Evolutionary conservation across 2,329 filamentous ascomycete genomes (phyloP).

Genomic region (Neurospora sp.): DNA sequence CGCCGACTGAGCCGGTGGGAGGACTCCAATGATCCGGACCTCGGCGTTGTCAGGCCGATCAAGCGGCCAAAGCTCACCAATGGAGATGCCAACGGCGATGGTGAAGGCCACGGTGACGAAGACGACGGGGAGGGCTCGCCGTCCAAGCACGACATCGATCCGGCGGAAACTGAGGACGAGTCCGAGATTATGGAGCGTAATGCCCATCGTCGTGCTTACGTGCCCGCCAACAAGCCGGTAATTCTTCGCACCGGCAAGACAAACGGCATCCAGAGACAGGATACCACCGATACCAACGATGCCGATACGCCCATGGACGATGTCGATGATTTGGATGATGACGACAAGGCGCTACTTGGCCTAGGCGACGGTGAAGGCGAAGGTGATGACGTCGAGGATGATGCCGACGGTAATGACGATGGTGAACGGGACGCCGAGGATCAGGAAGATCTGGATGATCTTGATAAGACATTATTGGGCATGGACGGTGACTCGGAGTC

Average conservation of each 20-base stretch:
- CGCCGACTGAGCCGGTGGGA: constrained; percentile 65
- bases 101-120: constrained; percentile 22
- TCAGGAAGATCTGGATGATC: constrained; percentile 37
- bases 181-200: constrained; percentile 9
- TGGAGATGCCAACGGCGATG: constrained; percentile 17
- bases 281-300: constrained; percentile 29
- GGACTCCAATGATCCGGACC: constrained; percentile 28
- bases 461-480: constrained; percentile 26
- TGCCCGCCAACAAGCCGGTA: constrained; percentile 7
- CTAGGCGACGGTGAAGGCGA: constrained; percentile 30
- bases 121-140: constrained; percentile 20
- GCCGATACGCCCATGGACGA: constrained; percentile 33
- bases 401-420: constrained; percentile 28
- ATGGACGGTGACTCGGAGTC: constrained; percentile 25
- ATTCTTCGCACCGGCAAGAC: constrained; percentile 14
- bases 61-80: constrained; percentile 28
- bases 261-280: constrained; percentile 19
- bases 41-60: constrained; percentile 36
- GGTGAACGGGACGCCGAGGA: constrained; percentile 23
- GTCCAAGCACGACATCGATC: constrained; percentile 15
- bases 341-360: constrained; percentile 41
- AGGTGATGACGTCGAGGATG: constrained; percentile 35
- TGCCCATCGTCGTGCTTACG: constrained; percentile 5
- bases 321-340: constrained; percentile 44
- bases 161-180: constrained; percentile 22